Base-by-base conservation (phyloP, 805 yeast genomes). In the Zygoascus biomembranicola region DNA sequence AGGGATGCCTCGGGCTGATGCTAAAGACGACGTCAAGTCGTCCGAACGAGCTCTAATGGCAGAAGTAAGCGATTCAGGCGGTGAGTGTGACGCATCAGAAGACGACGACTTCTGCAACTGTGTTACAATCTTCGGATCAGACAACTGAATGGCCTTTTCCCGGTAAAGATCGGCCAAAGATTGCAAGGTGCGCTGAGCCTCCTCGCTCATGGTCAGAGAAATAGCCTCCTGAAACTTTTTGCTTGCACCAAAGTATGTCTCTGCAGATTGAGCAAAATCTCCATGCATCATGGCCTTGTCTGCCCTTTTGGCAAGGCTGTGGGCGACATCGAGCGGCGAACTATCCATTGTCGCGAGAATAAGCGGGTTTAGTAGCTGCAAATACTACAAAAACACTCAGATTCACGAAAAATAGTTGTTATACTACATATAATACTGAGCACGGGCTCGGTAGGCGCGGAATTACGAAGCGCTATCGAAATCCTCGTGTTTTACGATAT, bases 251-350 rank as follows among this genome's bases (percentile, higher is more conserved):
- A 57, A 55, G 58, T 77, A 79, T 9, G 66, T 59, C 3, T 59
- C 55, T 5, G 75, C 67, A 0, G 84, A 79, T 23, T 69, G 69
- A 6, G 62, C 59, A 37, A 70, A 70, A 44, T 78, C 77, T 8
- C 75, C 75, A 46, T 71, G 69, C 32, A 72, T 55, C 1, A 74
- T 71, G 11, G 77, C 73, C 28, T 68, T 63, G 56, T 82, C 85
- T 0, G 85, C 87, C 46, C 69, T 72, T 52, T 76, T 77, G 18
- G 80, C 79, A 3, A 75, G 63, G 31, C 73, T 73, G 57, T 79
- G 81, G 1, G 78, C 78, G 32, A 46, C 18, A 13, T 46, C 49
- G 3, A 46, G 41, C 14, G 49, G 49, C 39, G 49, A 46, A 32
- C 49, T 46, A 19, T 42, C 44, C 44, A 42, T 42, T 13, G 39